These are phyloP conservation scores for Tulasnella sp. DNA, from an alignment of 768 basidiomycete genomes.

Conservation along the genomic window DNA sequence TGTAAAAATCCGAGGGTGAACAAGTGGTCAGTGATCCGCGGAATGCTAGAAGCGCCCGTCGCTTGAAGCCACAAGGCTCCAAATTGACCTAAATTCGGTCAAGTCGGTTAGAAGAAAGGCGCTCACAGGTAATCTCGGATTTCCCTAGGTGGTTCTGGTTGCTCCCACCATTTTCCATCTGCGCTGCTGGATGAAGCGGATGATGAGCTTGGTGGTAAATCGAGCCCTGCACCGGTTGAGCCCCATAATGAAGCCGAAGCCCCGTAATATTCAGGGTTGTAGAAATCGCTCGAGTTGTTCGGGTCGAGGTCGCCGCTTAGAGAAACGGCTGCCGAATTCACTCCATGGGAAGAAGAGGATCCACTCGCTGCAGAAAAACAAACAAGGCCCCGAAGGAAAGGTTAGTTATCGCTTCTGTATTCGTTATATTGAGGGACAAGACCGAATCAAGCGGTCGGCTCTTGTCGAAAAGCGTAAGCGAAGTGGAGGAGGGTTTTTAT, in stretches of 20 bases:
- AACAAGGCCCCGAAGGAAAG: not conserved
- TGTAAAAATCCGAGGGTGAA: not conserved
- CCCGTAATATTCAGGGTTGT: conserved; percentile 4
- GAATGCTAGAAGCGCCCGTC: not conserved
- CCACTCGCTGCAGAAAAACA: conserved; percentile 7
- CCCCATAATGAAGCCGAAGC: conserved; percentile 1
- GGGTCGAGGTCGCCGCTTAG: conserved; percentile 2
- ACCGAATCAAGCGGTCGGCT: not conserved
- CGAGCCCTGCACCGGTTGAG: not conserved
- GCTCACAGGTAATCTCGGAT: conserved; percentile 26
- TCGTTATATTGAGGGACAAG: not conserved
- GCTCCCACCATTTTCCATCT: conserved; percentile 26
- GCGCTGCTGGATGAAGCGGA: not conserved
- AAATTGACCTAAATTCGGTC: not conserved
- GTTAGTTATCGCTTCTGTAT: not conserved
- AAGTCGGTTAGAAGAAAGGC: not conserved
- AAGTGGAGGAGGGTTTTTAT: not conserved
- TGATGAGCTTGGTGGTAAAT: not conserved
- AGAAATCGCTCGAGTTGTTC: conserved; percentile 2
- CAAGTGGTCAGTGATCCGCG: not conserved
- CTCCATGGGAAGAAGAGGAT: conserved; percentile 5
- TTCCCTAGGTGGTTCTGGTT: conserved; percentile 16
- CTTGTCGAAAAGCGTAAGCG: not conserved
- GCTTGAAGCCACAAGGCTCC: not conserved
- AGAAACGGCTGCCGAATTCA: conserved; percentile 3